Base-by-base conservation (phyloP, 768 basidiomycete species). In the Psilocybe tampanensis region DNA sequence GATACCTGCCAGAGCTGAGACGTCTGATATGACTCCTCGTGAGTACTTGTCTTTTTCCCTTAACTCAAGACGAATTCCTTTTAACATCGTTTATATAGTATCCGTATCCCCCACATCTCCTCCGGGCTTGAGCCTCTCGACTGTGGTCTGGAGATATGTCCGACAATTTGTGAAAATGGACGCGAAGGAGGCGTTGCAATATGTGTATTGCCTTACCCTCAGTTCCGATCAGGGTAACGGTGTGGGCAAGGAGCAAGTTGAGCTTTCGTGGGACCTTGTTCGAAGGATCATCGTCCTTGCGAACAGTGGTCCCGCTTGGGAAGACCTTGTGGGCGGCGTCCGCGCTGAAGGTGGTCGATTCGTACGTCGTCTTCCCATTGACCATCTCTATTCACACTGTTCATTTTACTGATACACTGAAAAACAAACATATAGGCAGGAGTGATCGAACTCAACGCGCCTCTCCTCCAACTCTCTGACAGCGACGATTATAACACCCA, bases 241-340 rank as follows among this genome's bases (percentile, higher is more conserved):
- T 1, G 78, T 89, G 11, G 93, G 94, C n/a, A 86, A 85, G 64
- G 91, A 95, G 68, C 95, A 97, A 66, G 73, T 93, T 36, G 87
- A 92, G 67, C 81, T 73, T 32, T 86, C 92, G 2, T 92, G 91
- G 89, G 90, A 92, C 45, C 82, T 92, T 21, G 85, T 85, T 1
- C 76, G 92, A 44, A 80, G 90, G 42, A 89, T 92, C 59, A 88
- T 94, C 63, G 88, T 92, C 1, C 74, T 89, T 41, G 86, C 89
- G 7, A 91, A 91, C 65, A 80, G 84, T 3, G 90, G 90, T 1
- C 85, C 88, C 6, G 89, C 81, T 15, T 98, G 95, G 92, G 91
- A 95, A 47, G 92, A 93, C 70, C 84, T 99, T 17, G 89, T 98
- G 2, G 96, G 96, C n/a, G 94, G 92, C 9, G 91, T 96, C 66